These are phyloP conservation scores for Penicillium flavigenum DNA, from an alignment of 495 filamentous ascomycete genomes.

Conservation along the genomic window DNA sequence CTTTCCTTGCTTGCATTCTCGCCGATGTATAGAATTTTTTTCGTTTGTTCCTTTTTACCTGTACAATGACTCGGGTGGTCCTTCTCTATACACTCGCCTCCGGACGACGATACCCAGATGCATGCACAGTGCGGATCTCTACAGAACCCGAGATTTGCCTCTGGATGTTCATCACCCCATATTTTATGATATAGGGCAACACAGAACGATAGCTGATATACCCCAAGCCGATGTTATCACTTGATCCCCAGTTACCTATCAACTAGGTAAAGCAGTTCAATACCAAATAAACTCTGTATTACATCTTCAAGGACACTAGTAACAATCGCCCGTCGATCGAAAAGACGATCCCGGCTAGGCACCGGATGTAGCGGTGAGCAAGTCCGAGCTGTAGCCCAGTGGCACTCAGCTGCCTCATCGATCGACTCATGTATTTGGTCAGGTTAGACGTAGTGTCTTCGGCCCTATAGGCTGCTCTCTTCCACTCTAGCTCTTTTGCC, in stretches of 20 bases:
- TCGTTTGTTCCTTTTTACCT: not conserved
- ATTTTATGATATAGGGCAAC: not conserved
- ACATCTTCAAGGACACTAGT: not conserved
- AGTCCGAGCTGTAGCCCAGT: not conserved
- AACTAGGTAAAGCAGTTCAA: conserved; percentile 3
- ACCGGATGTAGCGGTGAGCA: conserved; percentile 10
- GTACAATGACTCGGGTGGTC: conserved; percentile 12
- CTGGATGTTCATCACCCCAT: not conserved
- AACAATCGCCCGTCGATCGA: not conserved
- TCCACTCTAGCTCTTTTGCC: not conserved
- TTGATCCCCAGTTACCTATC: not conserved
- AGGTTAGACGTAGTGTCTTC: no score
- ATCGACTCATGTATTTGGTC: not conserved
- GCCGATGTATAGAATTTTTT: conserved; percentile 7
- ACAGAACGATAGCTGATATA: not conserved
- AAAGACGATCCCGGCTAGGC: not conserved
- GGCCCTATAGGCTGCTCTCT: not conserved
- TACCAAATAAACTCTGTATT: not conserved
- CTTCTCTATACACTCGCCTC: conserved; percentile 1
- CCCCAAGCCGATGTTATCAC: conserved; percentile 6
- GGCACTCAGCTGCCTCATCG: not conserved
- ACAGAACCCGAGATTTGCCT: not conserved
- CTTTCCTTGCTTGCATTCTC: not conserved
- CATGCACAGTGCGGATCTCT: not conserved
- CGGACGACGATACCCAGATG: not conserved